Percentiles rank a stretch among this genome's conserved stretches.
These are phyloP conservation scores for Mycena albidolilacea DNA, from an alignment of 768 basidiomycete genomes.

Conservation along the genomic window DNA sequence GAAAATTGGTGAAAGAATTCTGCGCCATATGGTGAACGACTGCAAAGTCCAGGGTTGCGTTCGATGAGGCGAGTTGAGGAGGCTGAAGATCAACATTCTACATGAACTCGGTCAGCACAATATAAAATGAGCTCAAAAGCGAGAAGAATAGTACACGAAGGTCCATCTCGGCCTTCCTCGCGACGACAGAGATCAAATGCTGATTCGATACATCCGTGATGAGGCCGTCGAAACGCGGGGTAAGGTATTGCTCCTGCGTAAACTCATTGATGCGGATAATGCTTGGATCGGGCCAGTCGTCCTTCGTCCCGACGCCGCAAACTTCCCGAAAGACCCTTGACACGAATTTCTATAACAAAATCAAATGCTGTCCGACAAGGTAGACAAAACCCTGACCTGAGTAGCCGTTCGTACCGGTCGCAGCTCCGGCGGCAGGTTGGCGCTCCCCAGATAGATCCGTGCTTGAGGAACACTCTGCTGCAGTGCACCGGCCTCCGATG, in stretches of 20 bases:
- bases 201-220: not conserved
- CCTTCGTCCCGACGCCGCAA: not conserved
- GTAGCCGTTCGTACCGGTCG: not conserved
- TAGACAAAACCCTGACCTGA: not conserved
- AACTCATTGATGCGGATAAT: not conserved
- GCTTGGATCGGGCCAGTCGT: constrained; percentile 2
- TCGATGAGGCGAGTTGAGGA: too few relatives aligned
- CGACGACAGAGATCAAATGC: not conserved
- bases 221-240: not conserved
- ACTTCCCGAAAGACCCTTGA: not conserved
- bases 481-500: not conserved
- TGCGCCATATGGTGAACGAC: too few relatives aligned
- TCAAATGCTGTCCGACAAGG: too few relatives aligned
- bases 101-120: too few relatives aligned
- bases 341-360: not conserved
- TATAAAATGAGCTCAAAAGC: not conserved
- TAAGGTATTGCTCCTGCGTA: not conserved
- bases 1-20: not conserved
- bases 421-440: not conserved
- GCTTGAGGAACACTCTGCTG: not conserved
- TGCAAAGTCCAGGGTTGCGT: too few relatives aligned
- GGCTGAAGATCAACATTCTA: too few relatives aligned
- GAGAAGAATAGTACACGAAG: not conserved
- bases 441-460: not conserved
- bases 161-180: not conserved